These are phyloP conservation scores for Fennellomyces sp. DNA, from an alignment of 371 early-diverging fungal genomes.

Conservation along the genomic window DNA sequence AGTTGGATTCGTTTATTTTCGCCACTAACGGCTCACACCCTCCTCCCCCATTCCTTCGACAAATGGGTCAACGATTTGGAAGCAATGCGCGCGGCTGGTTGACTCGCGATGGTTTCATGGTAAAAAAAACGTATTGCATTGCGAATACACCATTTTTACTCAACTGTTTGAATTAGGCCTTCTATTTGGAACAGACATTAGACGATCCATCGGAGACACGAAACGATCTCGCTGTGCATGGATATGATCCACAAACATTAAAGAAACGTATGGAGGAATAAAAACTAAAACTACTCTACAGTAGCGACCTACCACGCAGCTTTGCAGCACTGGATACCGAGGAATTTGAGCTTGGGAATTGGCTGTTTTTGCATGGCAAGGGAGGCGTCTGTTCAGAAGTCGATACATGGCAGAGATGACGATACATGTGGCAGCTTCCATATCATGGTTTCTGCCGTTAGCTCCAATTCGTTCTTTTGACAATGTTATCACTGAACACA, in stretches of 20 bases:
- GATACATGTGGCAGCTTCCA: no score
- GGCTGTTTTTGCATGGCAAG: no score
- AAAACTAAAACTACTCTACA: no score
- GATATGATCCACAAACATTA: conserved; percentile 50
- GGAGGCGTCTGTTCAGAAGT: no score
- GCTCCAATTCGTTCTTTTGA: no score
- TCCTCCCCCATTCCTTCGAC: conserved; percentile 52
- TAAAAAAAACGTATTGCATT: conserved; percentile 7
- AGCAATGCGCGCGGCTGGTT: conserved; percentile 53
- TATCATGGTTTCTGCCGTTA: no score
- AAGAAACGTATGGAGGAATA: conserved; percentile 31
- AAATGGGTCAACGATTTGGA: conserved; percentile 62
- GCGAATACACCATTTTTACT: no score
- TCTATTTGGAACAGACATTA: conserved; percentile 64
- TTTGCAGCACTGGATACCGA: no score
- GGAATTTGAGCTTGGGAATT: no score
- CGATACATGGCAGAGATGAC: no score
- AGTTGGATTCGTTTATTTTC: conserved; percentile 56
- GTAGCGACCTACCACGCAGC: no score
- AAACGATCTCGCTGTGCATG: conserved; percentile 59
- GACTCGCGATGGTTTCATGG: conserved; percentile 58
- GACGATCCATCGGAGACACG: conserved; percentile 64
- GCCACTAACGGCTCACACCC: conserved; percentile 64
- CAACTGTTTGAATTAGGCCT: conserved; percentile 38
- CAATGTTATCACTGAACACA: no score